These are phyloP conservation scores for Mycena albidolilacea DNA, from an alignment of 768 basidiomycete species.

Conservation along the genomic window DNA sequence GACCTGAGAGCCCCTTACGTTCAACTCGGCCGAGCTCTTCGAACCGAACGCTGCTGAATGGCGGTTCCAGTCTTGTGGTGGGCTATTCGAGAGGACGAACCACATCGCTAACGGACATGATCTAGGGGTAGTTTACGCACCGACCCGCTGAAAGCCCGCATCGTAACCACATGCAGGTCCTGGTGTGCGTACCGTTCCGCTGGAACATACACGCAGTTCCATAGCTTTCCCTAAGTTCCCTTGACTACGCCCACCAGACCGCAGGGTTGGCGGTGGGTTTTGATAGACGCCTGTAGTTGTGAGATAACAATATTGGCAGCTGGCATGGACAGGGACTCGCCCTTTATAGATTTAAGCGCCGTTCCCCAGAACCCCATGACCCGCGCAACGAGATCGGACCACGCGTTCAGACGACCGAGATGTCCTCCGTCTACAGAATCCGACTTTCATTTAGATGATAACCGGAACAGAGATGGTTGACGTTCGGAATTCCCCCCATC, in stretches of 20 bases:
- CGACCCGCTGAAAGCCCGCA: no score
- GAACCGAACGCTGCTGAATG: no score
- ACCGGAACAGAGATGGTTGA: not conserved
- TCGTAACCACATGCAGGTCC: no score
- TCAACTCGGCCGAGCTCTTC: no score
- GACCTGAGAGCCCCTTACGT: no score
- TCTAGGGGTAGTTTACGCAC: no score
- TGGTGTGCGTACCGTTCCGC: no score
- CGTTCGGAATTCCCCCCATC: no score
- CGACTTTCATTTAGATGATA: not conserved
- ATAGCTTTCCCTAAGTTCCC: not conserved
- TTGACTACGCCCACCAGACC: not conserved
- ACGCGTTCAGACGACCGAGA: not conserved
- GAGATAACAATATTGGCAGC: not conserved
- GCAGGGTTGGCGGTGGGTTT: not conserved
- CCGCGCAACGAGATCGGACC: not conserved
- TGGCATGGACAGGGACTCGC: not conserved
- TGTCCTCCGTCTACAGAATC: not conserved
- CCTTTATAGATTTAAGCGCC: not conserved
- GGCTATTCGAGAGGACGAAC: no score
- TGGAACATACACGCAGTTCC: no score
- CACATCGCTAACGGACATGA: no score
- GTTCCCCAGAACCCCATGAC: not conserved
- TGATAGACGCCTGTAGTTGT: not conserved
- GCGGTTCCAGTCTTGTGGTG: no score